Evolutionary conservation across 352 stramenopile genomes (phyloP).

Genomic region (Phytophthora sp.): DNA sequence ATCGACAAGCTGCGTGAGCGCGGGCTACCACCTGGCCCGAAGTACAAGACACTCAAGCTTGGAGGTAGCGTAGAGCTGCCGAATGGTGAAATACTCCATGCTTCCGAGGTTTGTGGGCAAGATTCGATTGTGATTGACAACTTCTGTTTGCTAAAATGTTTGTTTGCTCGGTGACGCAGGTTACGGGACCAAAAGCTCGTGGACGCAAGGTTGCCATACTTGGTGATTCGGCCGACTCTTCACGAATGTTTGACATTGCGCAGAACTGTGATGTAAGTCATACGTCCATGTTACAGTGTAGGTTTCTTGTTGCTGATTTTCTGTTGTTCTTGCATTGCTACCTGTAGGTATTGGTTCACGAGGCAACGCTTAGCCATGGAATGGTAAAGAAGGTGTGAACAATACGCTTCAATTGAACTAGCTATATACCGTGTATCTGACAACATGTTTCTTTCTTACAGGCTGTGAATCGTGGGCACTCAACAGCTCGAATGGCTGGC

Average conservation of each 20-base stretch:
- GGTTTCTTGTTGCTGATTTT: not conserved
- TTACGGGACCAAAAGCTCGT: conserved; percentile 59
- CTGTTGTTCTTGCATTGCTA: not conserved
- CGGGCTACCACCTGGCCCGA: conserved; percentile 86
- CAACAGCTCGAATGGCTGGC: conserved; percentile 79
- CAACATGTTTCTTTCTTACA: conserved; percentile 28
- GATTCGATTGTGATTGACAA: not conserved
- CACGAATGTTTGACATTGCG: conserved; percentile 77
- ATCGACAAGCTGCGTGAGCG: conserved; percentile 77
- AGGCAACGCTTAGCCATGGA: conserved; percentile 79
- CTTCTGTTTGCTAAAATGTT: not conserved
- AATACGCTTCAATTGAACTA: not conserved
- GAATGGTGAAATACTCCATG: conserved; percentile 73
- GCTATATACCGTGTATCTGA: too few relatives aligned
- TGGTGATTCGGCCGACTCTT: conserved; percentile 78
- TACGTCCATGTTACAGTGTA: not conserved
- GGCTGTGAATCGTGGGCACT: conserved; percentile 78
- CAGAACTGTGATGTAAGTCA: conserved; percentile 74
- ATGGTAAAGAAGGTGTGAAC: conserved; percentile 68
- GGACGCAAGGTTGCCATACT: conserved; percentile 83
- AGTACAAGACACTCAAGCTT: conserved; percentile 91
- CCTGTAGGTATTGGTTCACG: conserved; percentile 84
- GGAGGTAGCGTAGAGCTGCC: conserved; percentile 86
- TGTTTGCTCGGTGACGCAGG: conserved; percentile 29
- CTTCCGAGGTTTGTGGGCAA: conserved; percentile 64